Percentiles rank a stretch among this genome's conserved stretches.
Evolutionary conservation across 768 basidiomycete species (phyloP).

Genomic region (Lactarius sanguifluus): DNA sequence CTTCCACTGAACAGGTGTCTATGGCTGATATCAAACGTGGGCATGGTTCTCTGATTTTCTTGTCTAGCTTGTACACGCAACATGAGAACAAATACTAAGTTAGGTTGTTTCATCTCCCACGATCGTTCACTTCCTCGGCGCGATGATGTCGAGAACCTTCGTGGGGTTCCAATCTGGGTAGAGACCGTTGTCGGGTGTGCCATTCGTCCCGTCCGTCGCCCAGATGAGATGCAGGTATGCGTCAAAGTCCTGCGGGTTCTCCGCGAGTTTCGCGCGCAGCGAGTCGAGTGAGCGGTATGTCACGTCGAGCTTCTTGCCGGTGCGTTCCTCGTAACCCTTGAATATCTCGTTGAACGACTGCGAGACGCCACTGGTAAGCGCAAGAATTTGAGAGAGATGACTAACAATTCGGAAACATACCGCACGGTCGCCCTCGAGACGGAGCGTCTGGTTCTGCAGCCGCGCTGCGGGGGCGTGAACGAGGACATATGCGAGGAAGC

Average conservation of each 20-base stretch:
- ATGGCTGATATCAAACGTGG: background rate
- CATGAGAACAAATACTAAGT: too few species aligned
- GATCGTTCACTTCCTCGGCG: constrained; percentile 6
- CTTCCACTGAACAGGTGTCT: background rate
- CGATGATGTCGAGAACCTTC: constrained; percentile 25
- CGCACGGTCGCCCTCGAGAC: constrained; percentile 28
- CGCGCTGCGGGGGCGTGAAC: constrained; percentile 26
- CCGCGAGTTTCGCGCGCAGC: constrained; percentile 17
- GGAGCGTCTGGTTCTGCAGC: constrained; percentile 20
- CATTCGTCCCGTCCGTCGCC: constrained; percentile 20
- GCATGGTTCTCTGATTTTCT: background rate
- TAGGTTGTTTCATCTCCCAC: background rate
- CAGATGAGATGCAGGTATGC: constrained; percentile 20
- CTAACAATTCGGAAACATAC: constrained; percentile 10
- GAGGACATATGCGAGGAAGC: constrained; percentile 30
- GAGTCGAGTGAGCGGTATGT: constrained; percentile 21
- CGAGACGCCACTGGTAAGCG: background rate
- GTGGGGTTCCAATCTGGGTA: constrained; percentile 31
- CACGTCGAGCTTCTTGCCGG: constrained; percentile 26
- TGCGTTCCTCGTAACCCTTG: constrained; percentile 24
- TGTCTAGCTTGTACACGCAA: background rate
- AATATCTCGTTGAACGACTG: constrained; percentile 31
- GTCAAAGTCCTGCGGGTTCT: constrained; percentile 25
- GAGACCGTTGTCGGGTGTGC: constrained; percentile 23
- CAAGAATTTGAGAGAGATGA: background rate